These are phyloP conservation scores for Aureobasidium mangrovei DNA, from an alignment of 2,329 filamentous ascomycete species.

Conservation along the genomic window DNA sequence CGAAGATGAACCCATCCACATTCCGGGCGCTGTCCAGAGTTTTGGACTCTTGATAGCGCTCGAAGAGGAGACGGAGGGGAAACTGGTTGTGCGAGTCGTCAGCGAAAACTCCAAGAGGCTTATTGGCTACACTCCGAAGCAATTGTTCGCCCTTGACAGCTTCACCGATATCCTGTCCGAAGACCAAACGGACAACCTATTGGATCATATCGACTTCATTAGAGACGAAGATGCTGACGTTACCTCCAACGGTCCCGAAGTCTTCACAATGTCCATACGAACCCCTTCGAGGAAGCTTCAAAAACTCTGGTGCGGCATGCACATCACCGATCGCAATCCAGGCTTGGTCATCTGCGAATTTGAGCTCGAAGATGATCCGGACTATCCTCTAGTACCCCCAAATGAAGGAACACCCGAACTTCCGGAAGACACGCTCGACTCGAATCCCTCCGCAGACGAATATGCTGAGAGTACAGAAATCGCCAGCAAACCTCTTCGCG, in stretches of 20 bases:
- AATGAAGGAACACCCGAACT: constrained; percentile 50
- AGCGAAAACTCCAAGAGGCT: constrained; percentile 73
- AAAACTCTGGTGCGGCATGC: constrained; percentile 83
- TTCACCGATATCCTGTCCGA: constrained; percentile 79
- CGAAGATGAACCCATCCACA: constrained; percentile 86
- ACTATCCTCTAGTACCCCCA: constrained; percentile 56
- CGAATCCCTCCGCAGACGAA: constrained; percentile 65
- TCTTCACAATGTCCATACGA: constrained; percentile 71
- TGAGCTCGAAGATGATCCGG: constrained; percentile 68
- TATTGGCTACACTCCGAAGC: constrained; percentile 66
- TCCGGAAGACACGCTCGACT: constrained; percentile 65
- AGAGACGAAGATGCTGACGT: constrained; percentile 73
- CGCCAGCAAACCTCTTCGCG: constrained; percentile 65
- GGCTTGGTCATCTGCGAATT: constrained; percentile 80
- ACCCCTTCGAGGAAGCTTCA: constrained; percentile 45
- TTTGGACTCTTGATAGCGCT: constrained; percentile 73
- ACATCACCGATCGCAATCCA: constrained; percentile 59
- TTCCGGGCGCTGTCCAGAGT: constrained; percentile 70
- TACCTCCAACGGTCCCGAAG: constrained; percentile 67
- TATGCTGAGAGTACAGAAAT: constrained; percentile 66
- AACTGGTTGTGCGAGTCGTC: constrained; percentile 60
- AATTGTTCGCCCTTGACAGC: constrained; percentile 64
- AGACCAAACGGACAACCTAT: constrained; percentile 72
- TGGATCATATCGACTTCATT: constrained; percentile 84
- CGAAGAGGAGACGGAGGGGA: constrained; percentile 54